Percentiles rank a stretch among this genome's conserved stretches.
phyloP scores from a whole-genome alignment of 2,329 filamentous ascomycete genomes.

The Apiospora marii region DNA sequence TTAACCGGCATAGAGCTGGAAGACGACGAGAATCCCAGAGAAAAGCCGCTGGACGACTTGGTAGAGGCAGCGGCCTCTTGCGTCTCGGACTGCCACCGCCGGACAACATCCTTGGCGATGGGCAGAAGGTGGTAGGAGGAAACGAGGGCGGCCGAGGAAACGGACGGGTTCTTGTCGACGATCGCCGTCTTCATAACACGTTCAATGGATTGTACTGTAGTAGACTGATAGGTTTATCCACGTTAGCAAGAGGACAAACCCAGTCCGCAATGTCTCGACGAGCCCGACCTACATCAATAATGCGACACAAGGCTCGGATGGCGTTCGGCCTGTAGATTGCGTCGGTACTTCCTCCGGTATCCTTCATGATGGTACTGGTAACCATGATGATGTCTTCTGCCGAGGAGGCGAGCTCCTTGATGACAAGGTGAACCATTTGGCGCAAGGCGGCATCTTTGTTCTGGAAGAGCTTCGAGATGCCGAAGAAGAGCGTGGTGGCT shows the following conservation, averaged over 20 bases:
- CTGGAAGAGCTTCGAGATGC: constrained; percentile 98
- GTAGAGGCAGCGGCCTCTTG: constrained; percentile 92
- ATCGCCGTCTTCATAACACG: constrained; percentile 99
- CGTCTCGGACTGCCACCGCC: constrained; percentile 98
- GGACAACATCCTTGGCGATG: constrained; percentile 92
- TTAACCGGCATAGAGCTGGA: constrained; percentile 79
- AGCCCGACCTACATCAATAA: constrained; percentile 80
- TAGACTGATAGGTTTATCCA: constrained; percentile 64
- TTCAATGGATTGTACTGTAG: constrained; percentile 96
- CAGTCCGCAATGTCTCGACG: background rate
- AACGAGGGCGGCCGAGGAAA: constrained; percentile 93
- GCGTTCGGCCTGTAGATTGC: constrained; percentile 95
- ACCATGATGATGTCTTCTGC: constrained; percentile 99
- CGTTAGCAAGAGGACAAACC: background rate
- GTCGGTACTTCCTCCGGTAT: constrained; percentile 94
- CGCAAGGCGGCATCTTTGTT: constrained; percentile 98
- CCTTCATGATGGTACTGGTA: constrained; percentile 99
- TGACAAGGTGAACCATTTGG: constrained; percentile 98
- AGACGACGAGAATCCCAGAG: constrained; percentile 88
- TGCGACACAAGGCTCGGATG: constrained; percentile 92
- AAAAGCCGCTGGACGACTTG: constrained; percentile 90
- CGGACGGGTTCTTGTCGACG: constrained; percentile 97
- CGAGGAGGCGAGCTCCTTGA: constrained; percentile 95
- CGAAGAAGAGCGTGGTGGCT: constrained; percentile 97
- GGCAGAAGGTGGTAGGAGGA: constrained; percentile 98